These are phyloP conservation scores for Amanita molliuscula DNA, from an alignment of 768 basidiomycete species.

Conservation along the genomic window DNA sequence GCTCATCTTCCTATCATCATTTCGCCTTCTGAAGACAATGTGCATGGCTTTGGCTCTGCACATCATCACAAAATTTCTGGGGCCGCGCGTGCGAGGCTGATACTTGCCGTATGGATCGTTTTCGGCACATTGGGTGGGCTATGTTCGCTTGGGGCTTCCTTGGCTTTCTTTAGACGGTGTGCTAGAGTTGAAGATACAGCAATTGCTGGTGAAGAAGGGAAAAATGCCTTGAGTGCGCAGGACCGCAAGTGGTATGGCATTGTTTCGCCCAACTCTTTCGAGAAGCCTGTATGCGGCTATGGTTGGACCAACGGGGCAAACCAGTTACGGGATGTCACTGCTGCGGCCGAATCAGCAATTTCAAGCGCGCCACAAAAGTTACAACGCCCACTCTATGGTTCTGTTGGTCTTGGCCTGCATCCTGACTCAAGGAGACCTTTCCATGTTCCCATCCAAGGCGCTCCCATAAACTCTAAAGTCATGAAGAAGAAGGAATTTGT, in stretches of 20 bases:
- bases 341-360: background rate
- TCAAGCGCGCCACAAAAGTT: constrained; percentile 5
- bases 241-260: constrained; percentile 67
- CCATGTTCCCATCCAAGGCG: constrained; percentile 12
- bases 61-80: constrained; percentile 24
- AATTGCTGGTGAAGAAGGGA: constrained; percentile 47
- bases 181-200: constrained; percentile 52
- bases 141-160: constrained; percentile 38
- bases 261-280: constrained; percentile 11
- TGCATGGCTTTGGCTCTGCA: constrained; percentile 21
- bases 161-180: constrained; percentile 47
- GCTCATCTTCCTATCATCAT: constrained; percentile 43
- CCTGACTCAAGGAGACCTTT: constrained; percentile 37
- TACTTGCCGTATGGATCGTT: constrained; percentile 49
- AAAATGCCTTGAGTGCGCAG: constrained; percentile 46
- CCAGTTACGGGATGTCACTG: background rate
- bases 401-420: constrained; percentile 37
- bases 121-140: constrained; percentile 56
- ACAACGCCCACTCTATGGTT: constrained; percentile 16
- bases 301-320: constrained; percentile 11
- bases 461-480: constrained; percentile 34
- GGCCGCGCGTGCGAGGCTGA: constrained; percentile 35
- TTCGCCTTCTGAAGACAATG: constrained; percentile 24
- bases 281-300: constrained; percentile 16
- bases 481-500: constrained; percentile 68